phyloP scores from a whole-genome alignment of 169 alveolate species.

The Plasmodium yoelii region DNA sequence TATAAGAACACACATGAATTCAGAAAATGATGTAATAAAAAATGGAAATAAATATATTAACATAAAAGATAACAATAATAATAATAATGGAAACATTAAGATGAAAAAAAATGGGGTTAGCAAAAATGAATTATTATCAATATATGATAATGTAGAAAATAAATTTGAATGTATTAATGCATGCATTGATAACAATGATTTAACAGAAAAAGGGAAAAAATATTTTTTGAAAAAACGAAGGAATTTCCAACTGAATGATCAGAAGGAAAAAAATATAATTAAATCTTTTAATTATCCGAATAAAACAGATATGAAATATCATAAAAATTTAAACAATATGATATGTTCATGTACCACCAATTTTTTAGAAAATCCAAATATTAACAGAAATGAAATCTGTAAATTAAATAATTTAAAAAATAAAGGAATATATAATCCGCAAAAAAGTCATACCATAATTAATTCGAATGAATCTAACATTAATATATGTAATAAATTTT shows the following conservation, averaged over 20 bases:
- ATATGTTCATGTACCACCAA: background rate
- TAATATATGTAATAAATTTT: constrained; percentile 19
- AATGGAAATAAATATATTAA: constrained; percentile 24
- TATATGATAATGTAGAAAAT: constrained; percentile 26
- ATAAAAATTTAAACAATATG: constrained; percentile 3
- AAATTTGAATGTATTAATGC: constrained; percentile 9
- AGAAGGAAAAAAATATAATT: constrained; percentile 15
- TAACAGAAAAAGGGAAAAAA: constrained; percentile 17
- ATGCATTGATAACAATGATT: constrained; percentile 5
- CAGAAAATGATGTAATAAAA: background rate
- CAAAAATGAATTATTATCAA: constrained; percentile 13
- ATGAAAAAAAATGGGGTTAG: background rate
- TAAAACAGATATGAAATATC: constrained; percentile 9
- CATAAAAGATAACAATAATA: background rate
- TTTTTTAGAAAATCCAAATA: constrained; percentile 11
- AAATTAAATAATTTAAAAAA: constrained; percentile 42
- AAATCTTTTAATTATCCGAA: constrained; percentile 21
- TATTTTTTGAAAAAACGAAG: constrained; percentile 7
- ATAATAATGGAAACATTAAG: background rate
- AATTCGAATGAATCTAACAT: constrained; percentile 4
- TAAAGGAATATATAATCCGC: constrained; percentile 3
- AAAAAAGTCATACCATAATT: background rate
- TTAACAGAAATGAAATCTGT: constrained; percentile 6
- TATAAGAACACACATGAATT: background rate
- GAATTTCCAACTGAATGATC: constrained; percentile 27